Percentiles rank a stretch among this genome's conserved stretches.
phyloP scores from a whole-genome alignment of 139 green algal species.

The Edaphochlamys debaryana region DNA sequence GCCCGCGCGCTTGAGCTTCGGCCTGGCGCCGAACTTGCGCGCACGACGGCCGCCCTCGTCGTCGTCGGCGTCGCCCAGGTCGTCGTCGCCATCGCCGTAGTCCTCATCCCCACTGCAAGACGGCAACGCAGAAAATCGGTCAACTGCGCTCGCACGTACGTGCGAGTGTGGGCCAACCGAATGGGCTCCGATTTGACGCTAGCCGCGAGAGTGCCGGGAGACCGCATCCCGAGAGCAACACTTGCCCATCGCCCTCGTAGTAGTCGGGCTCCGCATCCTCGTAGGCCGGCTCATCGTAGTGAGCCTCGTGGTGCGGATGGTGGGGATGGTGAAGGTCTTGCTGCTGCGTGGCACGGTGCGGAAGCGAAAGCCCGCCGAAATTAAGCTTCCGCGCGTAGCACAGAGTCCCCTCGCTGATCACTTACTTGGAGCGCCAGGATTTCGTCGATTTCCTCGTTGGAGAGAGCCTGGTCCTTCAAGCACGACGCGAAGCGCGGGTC shows the following conservation, averaged over 20 bases:
- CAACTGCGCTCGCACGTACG: too few species aligned
- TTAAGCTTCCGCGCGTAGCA: not conserved
- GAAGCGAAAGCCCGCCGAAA: not conserved
- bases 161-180: too few species aligned
- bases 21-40: constrained; percentile 8
- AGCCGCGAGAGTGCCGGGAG: too few species aligned
- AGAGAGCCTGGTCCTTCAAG: constrained; percentile 69
- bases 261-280: constrained; percentile 49
- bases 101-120: constrained; percentile 14
- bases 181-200: too few species aligned
- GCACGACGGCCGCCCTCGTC: constrained; percentile 20
- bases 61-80: constrained; percentile 25
- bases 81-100: constrained; percentile 24
- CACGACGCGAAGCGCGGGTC: constrained; percentile 70
- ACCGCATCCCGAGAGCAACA: too few species aligned
- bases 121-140: too few species aligned
- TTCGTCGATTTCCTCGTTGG: constrained; percentile 78
- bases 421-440: constrained; percentile 67
- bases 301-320: constrained; percentile 37
- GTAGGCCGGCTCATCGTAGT: constrained; percentile 21
- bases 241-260: constrained; percentile 44
- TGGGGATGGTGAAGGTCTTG: constrained; percentile 25
- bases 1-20: constrained; percentile 15
- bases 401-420: too few species aligned
- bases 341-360: not conserved